Evolutionary conservation across 2,329 filamentous ascomycete genomes (phyloP).

Genomic region (Nemania sp.): DNA sequence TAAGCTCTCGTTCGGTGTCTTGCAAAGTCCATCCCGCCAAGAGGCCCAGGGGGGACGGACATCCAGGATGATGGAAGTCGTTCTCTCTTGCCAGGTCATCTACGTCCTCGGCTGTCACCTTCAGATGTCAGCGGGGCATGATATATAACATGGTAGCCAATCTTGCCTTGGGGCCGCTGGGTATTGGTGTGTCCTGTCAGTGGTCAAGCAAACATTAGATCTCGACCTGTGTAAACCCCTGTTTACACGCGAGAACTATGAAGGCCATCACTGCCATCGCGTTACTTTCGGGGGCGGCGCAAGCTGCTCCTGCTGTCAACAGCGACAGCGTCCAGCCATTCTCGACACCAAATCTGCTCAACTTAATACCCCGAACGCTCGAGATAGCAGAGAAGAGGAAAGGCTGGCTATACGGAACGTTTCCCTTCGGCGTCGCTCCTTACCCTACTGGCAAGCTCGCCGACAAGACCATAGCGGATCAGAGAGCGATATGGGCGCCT

Average conservation of each 20-base stretch:
- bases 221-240: constrained; percentile 1
- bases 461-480: constrained; percentile 2
- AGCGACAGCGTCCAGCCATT: neutral
- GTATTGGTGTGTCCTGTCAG: neutral
- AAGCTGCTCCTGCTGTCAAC: constrained; percentile 8
- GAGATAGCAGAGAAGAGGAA: constrained; percentile 22
- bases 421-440: constrained; percentile 21
- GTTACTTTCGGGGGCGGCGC: constrained; percentile 13
- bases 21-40: neutral
- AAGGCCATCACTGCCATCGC: constrained; percentile 10
- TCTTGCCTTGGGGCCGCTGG: neutral
- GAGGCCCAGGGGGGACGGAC: neutral
- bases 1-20: constrained; percentile 2
- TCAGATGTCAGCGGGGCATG: neutral
- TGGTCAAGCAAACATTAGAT: neutral
- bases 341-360: constrained; percentile 6
- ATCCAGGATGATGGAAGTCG: constrained; percentile 1
- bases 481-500: constrained; percentile 6
- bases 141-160: neutral
- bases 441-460: constrained; percentile 19
- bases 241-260: constrained; percentile 7
- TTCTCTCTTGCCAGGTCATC: neutral
- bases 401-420: constrained; percentile 22
- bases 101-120: neutral
- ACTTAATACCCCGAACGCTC: constrained; percentile 7